Evolutionary conservation across 2,329 filamentous ascomycete genomes (phyloP), one percentile per base, ranked within the genome.

Genomic region (Aspergillus pseudonomiae): DNA sequence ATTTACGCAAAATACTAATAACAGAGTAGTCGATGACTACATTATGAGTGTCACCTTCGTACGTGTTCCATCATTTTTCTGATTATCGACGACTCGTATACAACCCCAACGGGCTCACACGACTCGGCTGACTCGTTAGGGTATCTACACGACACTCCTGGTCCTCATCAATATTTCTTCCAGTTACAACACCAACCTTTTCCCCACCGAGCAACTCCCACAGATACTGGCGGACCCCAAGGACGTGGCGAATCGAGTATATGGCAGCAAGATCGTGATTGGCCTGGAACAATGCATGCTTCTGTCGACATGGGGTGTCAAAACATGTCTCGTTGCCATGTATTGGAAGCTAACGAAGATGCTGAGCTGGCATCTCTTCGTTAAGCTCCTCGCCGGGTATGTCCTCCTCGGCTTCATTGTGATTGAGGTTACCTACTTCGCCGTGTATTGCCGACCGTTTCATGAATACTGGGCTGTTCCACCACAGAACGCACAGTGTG

Each of bases 211-310:
- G 14, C 72, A 79, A 55, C 73, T 75, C 36, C 59, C 65, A 12
- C 30, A 60, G 12, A 76, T 79, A 2, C 56, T 79, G 16, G 63
- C 71, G 9, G 66, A 79, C 30, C 73, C 78, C 14, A 59, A 76
- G 16, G 78, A 85, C 56, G 77, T 84, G 28, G 59, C 72, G 3
- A 68, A 74, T 28, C 76, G 82, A n/a, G 76, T 83, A 6, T 75
- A 76, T 59, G 83, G 83, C 16, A 82, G 80, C 61, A 83, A 84
- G 59, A 76, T 84, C 19, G 81, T 83, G 14, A 74, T 84, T 39
- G 79, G 79, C 0, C 74, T 83, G 6, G 82, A 84, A 62, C 81
- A 84, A 65, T 82, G 80, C 74, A 83, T 84, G 75, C 74, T 82
- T 32, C 60, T 77, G 14, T 81, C 80, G 4, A 82, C 82, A 19